These are phyloP conservation scores for Paramecium primaurelia DNA, from an alignment of 73 alveolate species.

Conservation along the genomic window DNA sequence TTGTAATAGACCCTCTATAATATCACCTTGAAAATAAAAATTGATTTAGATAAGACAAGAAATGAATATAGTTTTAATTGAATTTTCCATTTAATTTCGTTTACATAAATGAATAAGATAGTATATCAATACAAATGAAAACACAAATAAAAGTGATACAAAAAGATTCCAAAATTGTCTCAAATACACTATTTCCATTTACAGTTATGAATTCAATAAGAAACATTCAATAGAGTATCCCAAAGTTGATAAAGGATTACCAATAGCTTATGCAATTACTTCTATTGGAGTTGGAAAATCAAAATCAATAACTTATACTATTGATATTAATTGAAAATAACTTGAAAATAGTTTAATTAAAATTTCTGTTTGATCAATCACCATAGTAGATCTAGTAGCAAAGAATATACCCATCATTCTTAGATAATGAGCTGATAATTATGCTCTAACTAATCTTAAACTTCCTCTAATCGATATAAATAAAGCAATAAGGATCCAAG, in stretches of 20 bases:
- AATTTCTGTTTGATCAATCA: not conserved
- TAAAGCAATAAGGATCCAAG: not conserved
- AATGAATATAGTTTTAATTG: not conserved
- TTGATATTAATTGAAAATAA: not conserved
- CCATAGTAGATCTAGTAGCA: not conserved
- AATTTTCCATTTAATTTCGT: not conserved
- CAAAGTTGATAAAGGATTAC: not conserved
- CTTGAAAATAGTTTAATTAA: not conserved
- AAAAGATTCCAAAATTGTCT: not conserved
- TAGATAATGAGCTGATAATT: not conserved
- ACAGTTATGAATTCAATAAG: not conserved
- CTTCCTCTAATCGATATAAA: not conserved
- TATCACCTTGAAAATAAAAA: not conserved
- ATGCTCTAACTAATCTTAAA: not conserved
- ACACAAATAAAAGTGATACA: not conserved
- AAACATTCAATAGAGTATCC: not conserved
- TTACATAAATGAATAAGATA: not conserved
- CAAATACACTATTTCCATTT: not conserved
- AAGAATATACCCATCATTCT: constrained; percentile 12
- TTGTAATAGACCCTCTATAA: not conserved
- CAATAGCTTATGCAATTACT: not conserved
- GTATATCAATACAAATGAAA: not conserved
- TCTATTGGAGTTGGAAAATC: not conserved
- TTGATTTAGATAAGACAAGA: not conserved
- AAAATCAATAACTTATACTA: not conserved